Base-by-base conservation (phyloP, 495 filamentous ascomycete species). In the Pseudotulostoma volvatum region DNA sequence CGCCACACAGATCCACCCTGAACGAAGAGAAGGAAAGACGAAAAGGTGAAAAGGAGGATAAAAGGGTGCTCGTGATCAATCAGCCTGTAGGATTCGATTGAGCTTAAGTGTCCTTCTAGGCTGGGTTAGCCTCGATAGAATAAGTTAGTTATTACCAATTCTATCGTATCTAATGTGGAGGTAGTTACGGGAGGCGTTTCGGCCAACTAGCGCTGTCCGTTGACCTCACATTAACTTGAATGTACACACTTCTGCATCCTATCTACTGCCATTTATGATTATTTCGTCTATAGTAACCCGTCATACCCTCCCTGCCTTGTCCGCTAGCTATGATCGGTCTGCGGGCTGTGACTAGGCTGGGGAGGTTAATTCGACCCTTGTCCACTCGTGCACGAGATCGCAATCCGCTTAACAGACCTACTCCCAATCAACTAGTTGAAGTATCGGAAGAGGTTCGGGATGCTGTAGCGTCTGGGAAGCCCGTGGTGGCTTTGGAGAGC, bases 401-500 rank as follows among this genome's bases (percentile, higher is more conserved):
- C 38, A 44, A 40, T 34, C 48, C 48, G 21, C 25, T 39, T 42
- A 18, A 48, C 7, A 45, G 37, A 35, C 16, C 30, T 9, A 23
- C 44, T 17, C 15, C n/a, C n/a, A n/a, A n/a, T n/a, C n/a, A n/a
- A n/a, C n/a, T n/a, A n/a, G 19, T 40, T 16, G 18, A 66, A 36
- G 60, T 96, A 40, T 93, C 85, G 4, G 75, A 83, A 43, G 87
- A 96, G 53, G 77, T 97, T 9, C 67, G 63, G 31, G 73, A 79
- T 47, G 90, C 87, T 35, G 43, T 95, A 17, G 60, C 71, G 13
- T 65, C 71, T 14, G 73, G 76, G 34, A 72, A 70, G 32, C 88
- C 90, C 1, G 76, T 96, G 5, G 87, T 97, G 9, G 87, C 90
- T 21, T 68, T 97, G 7, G 90, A 97, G 56, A 79, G 83, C 1